These are phyloP conservation scores for Beauveria scarabaeidicola DNA, from an alignment of 2,329 filamentous ascomycete genomes.

Conservation along the genomic window DNA sequence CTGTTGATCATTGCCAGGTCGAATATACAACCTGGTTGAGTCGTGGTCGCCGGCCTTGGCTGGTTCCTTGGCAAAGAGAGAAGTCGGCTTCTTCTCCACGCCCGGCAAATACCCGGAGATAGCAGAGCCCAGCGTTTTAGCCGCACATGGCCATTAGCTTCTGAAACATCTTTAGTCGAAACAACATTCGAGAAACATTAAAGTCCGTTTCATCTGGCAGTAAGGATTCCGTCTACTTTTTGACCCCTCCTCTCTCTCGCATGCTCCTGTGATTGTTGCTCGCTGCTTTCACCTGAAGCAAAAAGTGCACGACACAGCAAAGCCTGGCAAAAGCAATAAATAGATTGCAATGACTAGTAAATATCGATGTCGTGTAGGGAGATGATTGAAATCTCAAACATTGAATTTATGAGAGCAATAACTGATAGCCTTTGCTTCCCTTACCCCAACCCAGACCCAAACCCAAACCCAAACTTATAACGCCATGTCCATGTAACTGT, in stretches of 20 bases:
- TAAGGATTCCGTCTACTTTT: not conserved
- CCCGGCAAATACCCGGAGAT: not conserved
- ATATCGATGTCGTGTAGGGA: not conserved
- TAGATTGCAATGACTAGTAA: not conserved
- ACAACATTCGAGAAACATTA: not conserved
- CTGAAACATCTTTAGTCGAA: not conserved
- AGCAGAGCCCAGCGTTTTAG: not conserved
- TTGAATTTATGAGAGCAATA: not conserved
- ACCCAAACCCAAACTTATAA: not conserved
- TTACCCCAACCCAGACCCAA: too few species aligned
- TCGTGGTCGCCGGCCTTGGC: not conserved
- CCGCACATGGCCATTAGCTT: not conserved
- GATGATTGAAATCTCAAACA: not conserved
- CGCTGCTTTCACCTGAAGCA: not conserved
- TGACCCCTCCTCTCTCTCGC: not conserved
- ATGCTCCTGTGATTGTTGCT: not conserved
- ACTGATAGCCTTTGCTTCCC: too few species aligned
- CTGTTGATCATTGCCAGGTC: not conserved
- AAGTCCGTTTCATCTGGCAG: not conserved
- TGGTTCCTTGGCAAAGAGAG: not conserved
- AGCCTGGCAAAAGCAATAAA: not conserved
- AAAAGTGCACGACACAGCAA: not conserved
- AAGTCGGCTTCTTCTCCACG: not conserved
- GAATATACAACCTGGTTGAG: too few species aligned
- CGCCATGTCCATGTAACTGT: not conserved